A percentile compares a stretch with the other conserved stretches of the same genome.
Conservation (phyloP, 1,139 yeast genomes). For the Geotrichum armillariae region DNA sequence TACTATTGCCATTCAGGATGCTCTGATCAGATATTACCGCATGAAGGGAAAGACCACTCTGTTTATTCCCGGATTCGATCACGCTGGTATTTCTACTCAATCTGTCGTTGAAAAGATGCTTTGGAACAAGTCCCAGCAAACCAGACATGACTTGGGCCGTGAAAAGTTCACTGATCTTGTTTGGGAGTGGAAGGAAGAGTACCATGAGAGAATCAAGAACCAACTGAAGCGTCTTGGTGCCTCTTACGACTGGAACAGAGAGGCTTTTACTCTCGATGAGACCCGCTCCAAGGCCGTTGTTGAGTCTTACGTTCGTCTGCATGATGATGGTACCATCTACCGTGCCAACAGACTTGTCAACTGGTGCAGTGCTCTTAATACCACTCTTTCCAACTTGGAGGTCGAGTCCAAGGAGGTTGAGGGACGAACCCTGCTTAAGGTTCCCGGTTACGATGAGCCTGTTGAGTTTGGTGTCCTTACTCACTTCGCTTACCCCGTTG, state of each 20-base stretch:
- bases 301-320: constrained; percentile 88
- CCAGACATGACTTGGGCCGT: constrained; percentile 95
- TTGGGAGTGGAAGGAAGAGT: constrained; percentile 98
- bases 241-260: constrained; percentile 93
- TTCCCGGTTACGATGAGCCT: constrained; percentile 88
- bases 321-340: constrained; percentile 93
- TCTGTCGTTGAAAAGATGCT: constrained; percentile 96
- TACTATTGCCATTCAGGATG: constrained; percentile 92
- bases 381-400: constrained; percentile 94
- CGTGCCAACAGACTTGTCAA: constrained; percentile 92
- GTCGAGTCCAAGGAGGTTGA: constrained; percentile 89
- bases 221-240: constrained; percentile 92
- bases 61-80: constrained; percentile 96
- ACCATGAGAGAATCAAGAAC: constrained; percentile 78
- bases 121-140: constrained; percentile 83
- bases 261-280: constrained; percentile 89
- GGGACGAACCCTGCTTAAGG: constrained; percentile 76
- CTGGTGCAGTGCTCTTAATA: constrained; percentile 94
- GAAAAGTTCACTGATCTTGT: constrained; percentile 84
- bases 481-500: constrained; percentile 88
- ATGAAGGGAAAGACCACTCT: constrained; percentile 96
- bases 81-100: constrained; percentile 99
- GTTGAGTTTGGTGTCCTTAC: constrained; percentile 96
- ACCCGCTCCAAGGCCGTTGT: constrained; percentile 75
- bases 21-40: constrained; percentile 90